Percentiles rank a stretch among this genome's conserved stretches.
Conservation (phyloP, 31 red algal species). For the Porphyra umbilicalis region DNA sequence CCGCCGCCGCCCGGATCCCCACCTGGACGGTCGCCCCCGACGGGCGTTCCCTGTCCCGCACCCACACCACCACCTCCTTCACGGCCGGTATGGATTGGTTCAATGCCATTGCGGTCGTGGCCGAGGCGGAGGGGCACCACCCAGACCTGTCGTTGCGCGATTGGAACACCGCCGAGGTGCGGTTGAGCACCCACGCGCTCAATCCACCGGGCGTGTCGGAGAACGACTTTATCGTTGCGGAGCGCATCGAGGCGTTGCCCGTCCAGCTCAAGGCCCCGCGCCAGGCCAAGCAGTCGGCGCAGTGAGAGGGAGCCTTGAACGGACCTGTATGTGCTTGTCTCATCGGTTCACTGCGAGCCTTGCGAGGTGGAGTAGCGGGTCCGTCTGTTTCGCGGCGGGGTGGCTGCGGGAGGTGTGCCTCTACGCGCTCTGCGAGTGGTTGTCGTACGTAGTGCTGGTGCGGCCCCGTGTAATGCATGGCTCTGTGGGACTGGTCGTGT, state of each 20-base stretch:
- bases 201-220: constrained; percentile 62
- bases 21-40: not conserved
- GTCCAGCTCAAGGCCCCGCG: constrained; percentile 10
- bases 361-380: too few relatives aligned
- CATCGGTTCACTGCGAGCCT: too few relatives aligned
- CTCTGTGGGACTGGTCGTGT: too few relatives aligned
- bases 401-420: too few relatives aligned
- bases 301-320: too few relatives aligned
- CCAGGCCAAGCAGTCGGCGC: not conserved
- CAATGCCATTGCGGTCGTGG: constrained; percentile 51
- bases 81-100: constrained; percentile 35
- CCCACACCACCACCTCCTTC: constrained; percentile 9
- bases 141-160: constrained; percentile 54
- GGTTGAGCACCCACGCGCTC: constrained; percentile 53
- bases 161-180: constrained; percentile 34
- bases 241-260: constrained; percentile 63
- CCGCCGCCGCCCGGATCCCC: not conserved
- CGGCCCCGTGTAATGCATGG: too few relatives aligned
- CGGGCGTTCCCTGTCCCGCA: not conserved
- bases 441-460: too few relatives aligned
- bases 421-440: too few relatives aligned
- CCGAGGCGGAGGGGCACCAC: constrained; percentile 79
- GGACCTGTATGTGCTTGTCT: too few relatives aligned
- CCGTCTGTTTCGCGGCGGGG: too few relatives aligned
- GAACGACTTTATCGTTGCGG: constrained; percentile 89